A percentile compares a stretch with the other conserved stretches of the same genome.
Evolutionary conservation across 2,329 filamentous ascomycete species (phyloP).

Genomic region (Penicillium sclerotigenum): DNA sequence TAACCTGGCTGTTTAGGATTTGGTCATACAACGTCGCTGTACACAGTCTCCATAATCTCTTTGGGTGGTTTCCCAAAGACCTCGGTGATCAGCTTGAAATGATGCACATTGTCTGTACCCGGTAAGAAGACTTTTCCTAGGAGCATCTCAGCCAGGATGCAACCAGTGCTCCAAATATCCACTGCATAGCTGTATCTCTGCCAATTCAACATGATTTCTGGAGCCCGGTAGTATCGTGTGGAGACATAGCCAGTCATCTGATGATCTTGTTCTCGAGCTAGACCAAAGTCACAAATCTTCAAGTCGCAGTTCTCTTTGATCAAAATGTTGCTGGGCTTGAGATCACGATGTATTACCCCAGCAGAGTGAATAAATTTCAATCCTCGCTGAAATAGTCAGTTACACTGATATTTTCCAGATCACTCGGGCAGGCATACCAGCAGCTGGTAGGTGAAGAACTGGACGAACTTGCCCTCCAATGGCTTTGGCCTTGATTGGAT

Average conservation of each 20-base stretch:
- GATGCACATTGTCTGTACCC: slow-evolving; percentile 97
- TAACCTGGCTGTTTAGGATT: no score
- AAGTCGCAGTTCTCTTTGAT: slow-evolving; percentile 99
- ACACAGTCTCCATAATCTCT: slow-evolving; percentile 96
- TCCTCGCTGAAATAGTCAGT: slow-evolving; percentile 62
- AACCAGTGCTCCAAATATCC: slow-evolving; percentile 98
- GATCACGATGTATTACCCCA: slow-evolving; percentile 73
- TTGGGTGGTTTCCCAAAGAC: slow-evolving; percentile 90
- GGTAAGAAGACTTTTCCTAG: slow-evolving; percentile 96
- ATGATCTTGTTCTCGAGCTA: slow-evolving; percentile 93
- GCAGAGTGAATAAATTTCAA: slow-evolving; percentile 98
- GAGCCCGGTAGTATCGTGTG: slow-evolving; percentile 94
- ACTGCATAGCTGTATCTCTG: slow-evolving; percentile 99
- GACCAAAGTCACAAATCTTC: slow-evolving; percentile 97
- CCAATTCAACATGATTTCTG: slow-evolving; percentile 99
- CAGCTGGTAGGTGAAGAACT: slow-evolving; percentile 11
- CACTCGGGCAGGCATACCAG: neutral
- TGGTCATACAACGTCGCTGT: slow-evolving; percentile 72
- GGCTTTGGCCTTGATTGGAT: neutral
- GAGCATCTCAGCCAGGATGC: slow-evolving; percentile 98
- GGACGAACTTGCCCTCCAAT: slow-evolving; percentile 1
- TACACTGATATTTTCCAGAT: no score
- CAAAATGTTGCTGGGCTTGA: slow-evolving; percentile 93
- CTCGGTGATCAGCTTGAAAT: slow-evolving; percentile 98
- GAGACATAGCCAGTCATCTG: slow-evolving; percentile 99